phyloP scores from a whole-genome alignment of 176 grass and related monocot species.

The Lolium rigidum region DNA sequence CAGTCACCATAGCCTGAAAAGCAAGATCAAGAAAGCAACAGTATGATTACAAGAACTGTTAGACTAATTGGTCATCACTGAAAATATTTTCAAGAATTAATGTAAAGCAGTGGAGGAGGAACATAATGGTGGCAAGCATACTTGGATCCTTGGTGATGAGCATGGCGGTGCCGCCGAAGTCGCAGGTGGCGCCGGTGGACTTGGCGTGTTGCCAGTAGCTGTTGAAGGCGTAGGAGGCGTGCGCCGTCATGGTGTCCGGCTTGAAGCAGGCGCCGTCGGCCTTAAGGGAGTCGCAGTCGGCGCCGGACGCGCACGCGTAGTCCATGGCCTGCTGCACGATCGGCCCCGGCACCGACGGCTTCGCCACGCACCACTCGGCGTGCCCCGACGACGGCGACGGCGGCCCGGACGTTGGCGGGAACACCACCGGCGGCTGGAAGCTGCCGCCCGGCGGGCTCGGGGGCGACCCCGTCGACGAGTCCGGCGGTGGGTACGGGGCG shows the following conservation, averaged over 20 bases:
- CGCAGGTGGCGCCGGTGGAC: slow-evolving; percentile 81
- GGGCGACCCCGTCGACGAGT: neutral
- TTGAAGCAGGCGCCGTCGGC: slow-evolving; percentile 61
- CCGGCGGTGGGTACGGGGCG: slow-evolving; percentile 36
- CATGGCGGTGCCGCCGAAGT: slow-evolving; percentile 90
- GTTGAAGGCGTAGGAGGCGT: slow-evolving; percentile 94
- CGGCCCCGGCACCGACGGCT: slow-evolving; percentile 70
- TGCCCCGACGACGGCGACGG: slow-evolving; percentile 19
- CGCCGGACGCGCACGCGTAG: slow-evolving; percentile 78
- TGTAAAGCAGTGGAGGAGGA: neutral
- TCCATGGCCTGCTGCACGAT: slow-evolving; percentile 92
- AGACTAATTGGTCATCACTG: neutral
- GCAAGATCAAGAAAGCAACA: neutral
- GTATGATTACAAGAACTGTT: neutral
- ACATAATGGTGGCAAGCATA: slow-evolving; percentile 42
- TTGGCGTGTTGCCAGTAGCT: slow-evolving; percentile 87
- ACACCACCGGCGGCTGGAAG: slow-evolving; percentile 77
- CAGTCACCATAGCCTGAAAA: slow-evolving; percentile 66
- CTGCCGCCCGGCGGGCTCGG: slow-evolving; percentile 27
- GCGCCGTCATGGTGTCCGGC: slow-evolving; percentile 71
- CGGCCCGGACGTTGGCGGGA: slow-evolving; percentile 54
- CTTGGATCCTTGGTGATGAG: slow-evolving; percentile 92
- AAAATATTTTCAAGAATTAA: neutral
- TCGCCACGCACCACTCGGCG: slow-evolving; percentile 77
- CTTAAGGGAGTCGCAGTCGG: slow-evolving; percentile 74